These are phyloP conservation scores for Aspergillus coremiiformis DNA, from an alignment of 495 filamentous ascomycete genomes.

Conservation along the genomic window DNA sequence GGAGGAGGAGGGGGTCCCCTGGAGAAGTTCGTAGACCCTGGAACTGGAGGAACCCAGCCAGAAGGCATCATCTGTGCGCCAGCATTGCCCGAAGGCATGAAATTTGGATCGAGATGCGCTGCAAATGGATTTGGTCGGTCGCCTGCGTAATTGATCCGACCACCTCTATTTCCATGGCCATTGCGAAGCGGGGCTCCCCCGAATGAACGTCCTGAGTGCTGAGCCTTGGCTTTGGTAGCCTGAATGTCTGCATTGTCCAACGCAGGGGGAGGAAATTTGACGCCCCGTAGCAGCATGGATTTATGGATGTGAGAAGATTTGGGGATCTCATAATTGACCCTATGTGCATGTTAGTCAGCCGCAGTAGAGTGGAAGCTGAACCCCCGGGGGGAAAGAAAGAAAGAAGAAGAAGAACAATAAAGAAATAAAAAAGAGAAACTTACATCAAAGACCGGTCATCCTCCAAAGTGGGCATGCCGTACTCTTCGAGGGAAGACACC, in stretches of 20 bases:
- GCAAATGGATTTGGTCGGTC: constrained; percentile 48
- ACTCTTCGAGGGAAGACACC: constrained; percentile 53
- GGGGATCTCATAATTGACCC: constrained; percentile 80
- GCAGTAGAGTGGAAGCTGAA: background rate
- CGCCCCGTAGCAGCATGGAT: constrained; percentile 85
- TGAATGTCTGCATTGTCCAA: constrained; percentile 69
- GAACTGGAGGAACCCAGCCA: constrained; percentile 34
- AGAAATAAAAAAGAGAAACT: constrained; percentile 23
- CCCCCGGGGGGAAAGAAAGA: background rate
- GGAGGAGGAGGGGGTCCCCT: constrained; percentile 38
- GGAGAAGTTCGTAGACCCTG: constrained; percentile 28
- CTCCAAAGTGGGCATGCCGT: constrained; percentile 66
- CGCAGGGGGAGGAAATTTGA: constrained; percentile 60
- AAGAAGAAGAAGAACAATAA: no score
- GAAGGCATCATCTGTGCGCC: constrained; percentile 26
- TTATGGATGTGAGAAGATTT: constrained; percentile 66
- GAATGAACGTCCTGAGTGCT: constrained; percentile 52
- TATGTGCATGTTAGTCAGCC: constrained; percentile 38
- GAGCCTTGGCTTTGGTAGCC: constrained; percentile 52
- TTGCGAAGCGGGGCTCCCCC: constrained; percentile 56
- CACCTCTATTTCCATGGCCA: constrained; percentile 42
- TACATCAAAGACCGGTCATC: constrained; percentile 80
- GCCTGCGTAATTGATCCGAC: constrained; percentile 41
- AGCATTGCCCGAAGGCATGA: constrained; percentile 29
- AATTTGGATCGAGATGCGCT: constrained; percentile 46